Percentiles rank a stretch among this genome's conserved stretches.
Conservation (phyloP, 2,329 filamentous ascomycete species). For the Helminthosporium solani region DNA sequence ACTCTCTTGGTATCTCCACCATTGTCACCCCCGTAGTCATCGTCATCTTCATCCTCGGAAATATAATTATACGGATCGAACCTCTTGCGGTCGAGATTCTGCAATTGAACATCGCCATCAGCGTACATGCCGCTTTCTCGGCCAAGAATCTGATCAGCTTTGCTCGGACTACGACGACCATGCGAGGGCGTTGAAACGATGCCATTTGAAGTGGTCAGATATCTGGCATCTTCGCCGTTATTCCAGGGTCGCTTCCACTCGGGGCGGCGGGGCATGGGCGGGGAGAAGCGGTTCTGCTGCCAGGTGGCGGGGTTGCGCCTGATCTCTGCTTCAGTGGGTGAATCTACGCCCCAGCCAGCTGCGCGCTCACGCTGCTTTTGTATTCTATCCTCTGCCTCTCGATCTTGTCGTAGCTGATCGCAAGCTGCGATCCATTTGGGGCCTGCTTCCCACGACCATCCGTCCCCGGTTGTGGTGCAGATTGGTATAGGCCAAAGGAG, state of each 20-base stretch:
- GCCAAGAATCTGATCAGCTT: conserved; percentile 47
- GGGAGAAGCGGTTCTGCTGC: conserved; percentile 29
- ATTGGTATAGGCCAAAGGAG: conserved; percentile 78
- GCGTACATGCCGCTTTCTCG: conserved; percentile 38
- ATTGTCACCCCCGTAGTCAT: conserved; percentile 38
- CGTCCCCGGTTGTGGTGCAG: conserved; percentile 83
- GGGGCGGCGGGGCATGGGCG: conserved; percentile 29
- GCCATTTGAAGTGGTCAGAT: conserved; percentile 39
- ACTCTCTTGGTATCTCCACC: conserved; percentile 20
- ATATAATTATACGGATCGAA: conserved; percentile 40
- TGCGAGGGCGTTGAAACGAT: conserved; percentile 32
- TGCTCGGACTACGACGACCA: conserved; percentile 41
- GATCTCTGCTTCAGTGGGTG: conserved; percentile 41
- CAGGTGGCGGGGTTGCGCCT: conserved; percentile 34
- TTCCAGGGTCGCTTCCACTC: conserved; percentile 32
- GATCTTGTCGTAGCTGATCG: conserved; percentile 56
- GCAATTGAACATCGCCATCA: conserved; percentile 44
- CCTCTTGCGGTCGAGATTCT: conserved; percentile 42
- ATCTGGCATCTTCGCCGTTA: conserved; percentile 31
- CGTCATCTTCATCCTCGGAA: conserved; percentile 43
- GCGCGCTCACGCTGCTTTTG: conserved; percentile 64
- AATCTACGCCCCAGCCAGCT: conserved; percentile 64
- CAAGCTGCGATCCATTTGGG: conserved; percentile 73
- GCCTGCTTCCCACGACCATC: conserved; percentile 91
- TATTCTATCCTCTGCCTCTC: conserved; percentile 43